Percentiles rank a stretch among this genome's conserved stretches.
phyloP scores from a whole-genome alignment of 75 land plant genomes.

The Picea sitchensis region DNA sequence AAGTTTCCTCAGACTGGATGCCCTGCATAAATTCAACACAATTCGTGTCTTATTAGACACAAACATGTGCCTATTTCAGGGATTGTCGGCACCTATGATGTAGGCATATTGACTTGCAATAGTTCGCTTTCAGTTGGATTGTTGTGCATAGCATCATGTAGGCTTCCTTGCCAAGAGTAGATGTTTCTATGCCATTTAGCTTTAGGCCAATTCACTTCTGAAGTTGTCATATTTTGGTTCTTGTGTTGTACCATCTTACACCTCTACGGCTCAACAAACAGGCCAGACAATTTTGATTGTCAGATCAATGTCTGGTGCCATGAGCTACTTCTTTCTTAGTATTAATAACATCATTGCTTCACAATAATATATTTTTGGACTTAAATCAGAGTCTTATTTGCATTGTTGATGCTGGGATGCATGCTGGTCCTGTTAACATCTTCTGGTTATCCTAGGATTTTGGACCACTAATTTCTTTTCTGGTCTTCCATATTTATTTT shows the following conservation, averaged over 20 bases:
- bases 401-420: not conserved
- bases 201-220: not conserved
- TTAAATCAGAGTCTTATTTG: no score
- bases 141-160: not conserved
- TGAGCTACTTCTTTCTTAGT: not conserved
- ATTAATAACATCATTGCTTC: not conserved
- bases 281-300: not conserved
- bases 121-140: not conserved
- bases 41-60: not conserved
- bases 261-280: not conserved
- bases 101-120: not conserved
- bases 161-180: not conserved
- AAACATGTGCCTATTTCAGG: not conserved
- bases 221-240: not conserved
- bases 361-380: not conserved
- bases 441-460: not conserved
- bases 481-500: not conserved
- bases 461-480: not conserved
- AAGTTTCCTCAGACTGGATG: constrained; percentile 2
- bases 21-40: not conserved
- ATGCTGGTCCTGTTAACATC: not conserved
- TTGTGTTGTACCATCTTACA: not conserved
- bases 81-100: not conserved
- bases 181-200: not conserved
- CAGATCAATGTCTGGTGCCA: not conserved